phyloP scores from a whole-genome alignment of 2,329 filamentous ascomycete species.

The Stachybotrys chlorohalonatus region DNA sequence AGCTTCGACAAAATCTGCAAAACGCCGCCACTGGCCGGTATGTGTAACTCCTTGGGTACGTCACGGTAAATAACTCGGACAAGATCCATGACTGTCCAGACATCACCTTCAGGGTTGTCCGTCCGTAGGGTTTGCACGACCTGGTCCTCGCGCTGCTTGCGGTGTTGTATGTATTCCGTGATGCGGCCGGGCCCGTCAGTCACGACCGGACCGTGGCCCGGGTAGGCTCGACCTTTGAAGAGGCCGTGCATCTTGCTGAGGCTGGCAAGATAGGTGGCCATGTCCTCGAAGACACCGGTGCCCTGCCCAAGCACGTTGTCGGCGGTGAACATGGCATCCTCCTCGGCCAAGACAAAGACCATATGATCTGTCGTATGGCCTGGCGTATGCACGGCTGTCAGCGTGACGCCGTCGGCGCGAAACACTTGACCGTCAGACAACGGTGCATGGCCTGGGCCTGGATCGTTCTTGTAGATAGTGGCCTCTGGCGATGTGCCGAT shows the following conservation, averaged over 20 bases:
- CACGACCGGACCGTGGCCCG: constrained; percentile 77
- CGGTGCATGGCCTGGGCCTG: constrained; percentile 35
- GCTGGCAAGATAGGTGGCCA: constrained; percentile 58
- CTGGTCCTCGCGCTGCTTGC: constrained; percentile 70
- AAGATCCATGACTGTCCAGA: constrained; percentile 68
- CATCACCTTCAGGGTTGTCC: constrained; percentile 13
- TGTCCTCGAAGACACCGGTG: constrained; percentile 75
- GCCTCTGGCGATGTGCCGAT: constrained; percentile 52
- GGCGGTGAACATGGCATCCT: constrained; percentile 78
- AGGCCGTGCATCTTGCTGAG: constrained; percentile 59
- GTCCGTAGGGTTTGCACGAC: constrained; percentile 55
- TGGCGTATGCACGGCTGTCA: constrained; percentile 52
- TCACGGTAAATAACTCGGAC: constrained; percentile 83
- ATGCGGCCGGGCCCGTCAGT: constrained; percentile 65
- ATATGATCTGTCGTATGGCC: constrained; percentile 80
- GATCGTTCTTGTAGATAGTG: constrained; percentile 57
- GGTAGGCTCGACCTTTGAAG: constrained; percentile 66
- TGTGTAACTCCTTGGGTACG: constrained; percentile 65
- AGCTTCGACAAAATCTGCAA: constrained; percentile 75
- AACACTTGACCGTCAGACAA: constrained; percentile 46
- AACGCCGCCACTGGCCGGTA: constrained; percentile 67
- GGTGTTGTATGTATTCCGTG: constrained; percentile 73
- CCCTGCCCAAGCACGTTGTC: constrained; percentile 86
- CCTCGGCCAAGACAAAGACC: constrained; percentile 65
- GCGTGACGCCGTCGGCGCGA: constrained; percentile 49